Base-by-base conservation (phyloP, 2,329 filamentous ascomycete genomes). In the Canariomyces notabilis region DNA sequence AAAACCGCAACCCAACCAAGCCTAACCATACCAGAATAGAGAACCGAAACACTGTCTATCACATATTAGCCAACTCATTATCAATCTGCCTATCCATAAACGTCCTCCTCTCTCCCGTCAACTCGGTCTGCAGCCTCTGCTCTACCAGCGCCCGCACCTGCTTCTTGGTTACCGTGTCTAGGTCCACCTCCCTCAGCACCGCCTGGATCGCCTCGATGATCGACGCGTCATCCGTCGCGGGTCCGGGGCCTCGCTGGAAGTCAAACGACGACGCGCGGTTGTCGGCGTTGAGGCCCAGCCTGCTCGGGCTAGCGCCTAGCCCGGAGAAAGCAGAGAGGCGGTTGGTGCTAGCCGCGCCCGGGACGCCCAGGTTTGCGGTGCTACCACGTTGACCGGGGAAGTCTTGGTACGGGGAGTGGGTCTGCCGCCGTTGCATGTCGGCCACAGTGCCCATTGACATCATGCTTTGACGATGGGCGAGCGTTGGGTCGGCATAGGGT, bases 121-220 rank as follows among this genome's bases (percentile, higher is more conserved):
- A 75, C 64, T 95, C 89, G 4, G 87, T 91, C 71, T 96, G 91
- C 52, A 98, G 70, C 59, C 90, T 80, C 72, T 96, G 89, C 71
- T 98, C 93, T 11, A 95, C 89, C 36, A 97, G 76, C 3, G 87
- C 90, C 41, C 87, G 79, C 46, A 93, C 85, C 70, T 97, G 91
- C 73, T 98, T 98, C 82, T 97, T 98, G 6, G 93, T 98, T 38
- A 97, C 88, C n/a, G 79, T 91, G 64, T 98, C 93, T 34, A 98
- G 75, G 65, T 98, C 91, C 1, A 96, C 89, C 60, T 96, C 91
- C 14, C 76, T 70, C 52, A 98, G 73, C 58, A 93, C 93, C 41
- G 77, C 73, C 60, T 89, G 85, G 52, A 97, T 91, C 1, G 87
- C 86, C 51, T 94, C 87, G 15, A 88, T 76, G 54, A 98, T 96